Evolutionary conservation across 768 basidiomycete genomes (phyloP).

Genomic region (Macrolepiota albuminosa): DNA sequence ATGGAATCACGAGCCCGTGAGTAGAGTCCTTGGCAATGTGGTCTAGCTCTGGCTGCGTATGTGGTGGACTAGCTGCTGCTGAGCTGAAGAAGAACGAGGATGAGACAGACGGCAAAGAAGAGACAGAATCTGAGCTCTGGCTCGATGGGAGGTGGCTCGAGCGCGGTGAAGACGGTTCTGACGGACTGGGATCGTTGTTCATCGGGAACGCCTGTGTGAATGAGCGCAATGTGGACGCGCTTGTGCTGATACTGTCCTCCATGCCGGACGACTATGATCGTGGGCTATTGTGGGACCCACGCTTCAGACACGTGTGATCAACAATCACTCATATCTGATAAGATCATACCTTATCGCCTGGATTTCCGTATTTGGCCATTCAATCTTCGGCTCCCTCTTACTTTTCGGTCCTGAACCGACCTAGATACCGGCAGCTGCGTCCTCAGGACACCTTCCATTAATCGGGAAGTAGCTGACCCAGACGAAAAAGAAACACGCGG

Average conservation of each 20-base stretch:
- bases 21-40: slow-evolving; percentile 30
- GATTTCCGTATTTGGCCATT: too few species aligned
- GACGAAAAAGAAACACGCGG: too few species aligned
- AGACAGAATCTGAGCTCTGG: slow-evolving; percentile 56
- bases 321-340: neutral
- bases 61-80: slow-evolving; percentile 62
- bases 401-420: too few species aligned
- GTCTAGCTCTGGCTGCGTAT: slow-evolving; percentile 38
- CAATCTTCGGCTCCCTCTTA: too few species aligned
- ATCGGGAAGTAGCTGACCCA: too few species aligned
- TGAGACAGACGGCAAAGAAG: slow-evolving; percentile 42
- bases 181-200: slow-evolving; percentile 18
- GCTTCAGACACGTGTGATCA: slow-evolving; percentile 6
- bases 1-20: slow-evolving; percentile 66
- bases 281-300: neutral
- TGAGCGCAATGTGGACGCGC: slow-evolving; percentile 36
- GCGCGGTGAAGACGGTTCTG: slow-evolving; percentile 43
- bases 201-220: slow-evolving; percentile 12
- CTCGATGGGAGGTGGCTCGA: slow-evolving; percentile 59
- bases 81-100: slow-evolving; percentile 67
- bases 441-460: too few species aligned
- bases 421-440: too few species aligned
- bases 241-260: slow-evolving; percentile 31
- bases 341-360: neutral
- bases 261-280: slow-evolving; percentile 12